Conservation (phyloP, 768 basidiomycete species). For the Tulasnella sp. region DNA sequence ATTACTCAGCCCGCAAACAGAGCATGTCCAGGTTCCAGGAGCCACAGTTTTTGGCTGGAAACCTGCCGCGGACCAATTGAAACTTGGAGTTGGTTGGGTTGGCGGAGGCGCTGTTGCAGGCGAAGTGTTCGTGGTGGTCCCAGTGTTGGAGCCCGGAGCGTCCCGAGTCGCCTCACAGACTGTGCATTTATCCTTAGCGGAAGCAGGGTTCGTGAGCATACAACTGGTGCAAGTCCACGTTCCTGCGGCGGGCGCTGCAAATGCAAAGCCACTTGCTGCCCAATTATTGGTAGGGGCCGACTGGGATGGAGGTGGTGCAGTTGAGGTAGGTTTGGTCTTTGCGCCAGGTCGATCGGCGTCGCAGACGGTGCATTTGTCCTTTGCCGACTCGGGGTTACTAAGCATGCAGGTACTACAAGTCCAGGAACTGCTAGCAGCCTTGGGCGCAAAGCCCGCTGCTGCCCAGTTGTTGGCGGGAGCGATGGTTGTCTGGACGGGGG, state of each 20-base stretch:
- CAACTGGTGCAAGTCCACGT: conserved; percentile 29
- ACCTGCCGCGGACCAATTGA: conserved; percentile 23
- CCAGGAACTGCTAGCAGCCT: conserved; percentile 38
- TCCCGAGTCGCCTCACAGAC: conserved; percentile 43
- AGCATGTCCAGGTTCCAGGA: conserved; percentile 19
- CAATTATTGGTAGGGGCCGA: background rate
- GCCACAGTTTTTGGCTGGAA: background rate
- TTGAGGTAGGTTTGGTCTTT: conserved; percentile 13
- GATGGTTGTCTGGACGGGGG: background rate
- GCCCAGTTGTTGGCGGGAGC: conserved; percentile 39
- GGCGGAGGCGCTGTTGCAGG: background rate
- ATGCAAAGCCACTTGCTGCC: background rate
- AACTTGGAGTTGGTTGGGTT: background rate
- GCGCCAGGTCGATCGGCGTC: conserved; percentile 33
- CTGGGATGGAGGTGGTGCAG: conserved; percentile 25
- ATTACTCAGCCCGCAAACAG: conserved; percentile 15
- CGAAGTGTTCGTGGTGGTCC: background rate
- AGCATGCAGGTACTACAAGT: conserved; percentile 48
- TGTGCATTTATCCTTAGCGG: conserved; percentile 41
- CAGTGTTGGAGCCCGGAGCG: conserved; percentile 19
- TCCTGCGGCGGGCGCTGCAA: conserved; percentile 28
- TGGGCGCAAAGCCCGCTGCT: conserved; percentile 51
- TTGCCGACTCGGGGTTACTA: conserved; percentile 34
- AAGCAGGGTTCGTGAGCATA: conserved; percentile 40
- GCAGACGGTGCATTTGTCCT: conserved; percentile 42